Evolutionary conservation across 2,329 filamentous ascomycete genomes (phyloP).

Genomic region (Exserohilum turcica): DNA sequence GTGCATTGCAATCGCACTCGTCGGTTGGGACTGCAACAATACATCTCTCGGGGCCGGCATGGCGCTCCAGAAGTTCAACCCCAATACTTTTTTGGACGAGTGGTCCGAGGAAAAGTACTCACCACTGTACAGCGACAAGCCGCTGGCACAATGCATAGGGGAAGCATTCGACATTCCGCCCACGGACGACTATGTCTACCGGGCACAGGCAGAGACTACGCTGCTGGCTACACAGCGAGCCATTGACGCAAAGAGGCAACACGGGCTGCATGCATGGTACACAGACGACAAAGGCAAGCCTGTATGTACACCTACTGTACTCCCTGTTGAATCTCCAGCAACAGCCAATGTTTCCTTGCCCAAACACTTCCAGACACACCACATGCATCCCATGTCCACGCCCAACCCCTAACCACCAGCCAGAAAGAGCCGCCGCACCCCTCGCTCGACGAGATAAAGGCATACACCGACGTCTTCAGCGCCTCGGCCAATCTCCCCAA

Average conservation of each 20-base stretch:
- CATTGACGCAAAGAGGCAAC: slow-evolving; percentile 52
- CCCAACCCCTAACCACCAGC: not conserved
- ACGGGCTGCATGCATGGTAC: slow-evolving; percentile 60
- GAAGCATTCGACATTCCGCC: slow-evolving; percentile 54
- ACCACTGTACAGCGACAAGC: slow-evolving; percentile 29
- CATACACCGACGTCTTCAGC: slow-evolving; percentile 71
- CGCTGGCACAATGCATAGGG: slow-evolving; percentile 53
- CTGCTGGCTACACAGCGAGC: slow-evolving; percentile 57
- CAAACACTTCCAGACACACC: not conserved
- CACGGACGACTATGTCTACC: slow-evolving; percentile 57
- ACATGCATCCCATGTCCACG: no score
- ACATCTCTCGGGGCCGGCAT: slow-evolving; percentile 15
- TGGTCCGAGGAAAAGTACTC: slow-evolving; percentile 50
- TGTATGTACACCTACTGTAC: slow-evolving; percentile 13
- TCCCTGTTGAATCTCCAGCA: not conserved
- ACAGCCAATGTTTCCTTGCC: not conserved
- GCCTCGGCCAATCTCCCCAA: slow-evolving; percentile 64
- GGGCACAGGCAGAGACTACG: slow-evolving; percentile 57
- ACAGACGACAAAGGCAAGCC: slow-evolving; percentile 48
- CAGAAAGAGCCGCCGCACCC: slow-evolving; percentile 31
- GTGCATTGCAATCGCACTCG: not conserved
- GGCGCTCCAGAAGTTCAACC: slow-evolving; percentile 49
- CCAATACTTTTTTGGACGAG: slow-evolving; percentile 51
- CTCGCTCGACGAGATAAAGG: slow-evolving; percentile 60
- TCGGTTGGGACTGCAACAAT: not conserved